Evolutionary conservation across 1,139 yeast species (phyloP).

Genomic region (Candida pseudocylindracea): DNA sequence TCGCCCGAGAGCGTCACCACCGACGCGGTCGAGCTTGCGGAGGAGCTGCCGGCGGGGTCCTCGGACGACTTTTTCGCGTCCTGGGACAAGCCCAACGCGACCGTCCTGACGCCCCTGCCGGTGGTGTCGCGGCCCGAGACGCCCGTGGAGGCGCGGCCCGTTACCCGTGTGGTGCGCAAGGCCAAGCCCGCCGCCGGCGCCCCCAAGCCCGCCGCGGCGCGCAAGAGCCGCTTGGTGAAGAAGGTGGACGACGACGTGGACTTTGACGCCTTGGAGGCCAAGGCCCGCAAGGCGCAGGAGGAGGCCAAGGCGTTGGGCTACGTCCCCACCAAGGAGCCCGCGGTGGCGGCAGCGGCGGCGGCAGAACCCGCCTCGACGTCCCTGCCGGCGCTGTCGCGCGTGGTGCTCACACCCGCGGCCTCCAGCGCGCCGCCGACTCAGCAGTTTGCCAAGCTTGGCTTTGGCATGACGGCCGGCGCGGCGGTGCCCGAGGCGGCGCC

Average conservation of each 20-base stretch:
- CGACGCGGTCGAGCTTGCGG: conserved; percentile 20
- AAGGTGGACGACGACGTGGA: conserved; percentile 49
- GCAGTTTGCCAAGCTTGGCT: conserved; percentile 58
- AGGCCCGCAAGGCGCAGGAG: conserved; percentile 68
- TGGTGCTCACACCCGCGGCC: conserved; percentile 5
- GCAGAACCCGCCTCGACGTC: not conserved
- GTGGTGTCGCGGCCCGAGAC: conserved; percentile 25
- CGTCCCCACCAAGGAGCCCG: conserved; percentile 8
- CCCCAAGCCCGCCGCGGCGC: conserved; percentile 12
- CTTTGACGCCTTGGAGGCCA: conserved; percentile 78
- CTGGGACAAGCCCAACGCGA: conserved; percentile 58
- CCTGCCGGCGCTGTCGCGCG: conserved; percentile 1
- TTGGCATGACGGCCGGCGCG: conserved; percentile 49
- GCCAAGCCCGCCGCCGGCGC: not conserved
- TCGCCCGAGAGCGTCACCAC: conserved; percentile 49
- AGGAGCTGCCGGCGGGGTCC: conserved; percentile 15
- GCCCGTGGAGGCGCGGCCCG: conserved; percentile 8
- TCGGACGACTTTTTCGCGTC: conserved; percentile 78
- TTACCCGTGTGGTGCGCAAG: no score
- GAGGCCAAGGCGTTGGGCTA: conserved; percentile 54
- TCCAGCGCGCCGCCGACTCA: conserved; percentile 41
- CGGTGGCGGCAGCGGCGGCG: conserved; percentile 1
- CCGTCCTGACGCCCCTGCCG: conserved; percentile 25
- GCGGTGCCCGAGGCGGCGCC: conserved; percentile 11
- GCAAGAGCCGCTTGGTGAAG: conserved; percentile 16